phyloP scores from a whole-genome alignment of 495 filamentous ascomycete genomes.

The Neurospora sp. region DNA sequence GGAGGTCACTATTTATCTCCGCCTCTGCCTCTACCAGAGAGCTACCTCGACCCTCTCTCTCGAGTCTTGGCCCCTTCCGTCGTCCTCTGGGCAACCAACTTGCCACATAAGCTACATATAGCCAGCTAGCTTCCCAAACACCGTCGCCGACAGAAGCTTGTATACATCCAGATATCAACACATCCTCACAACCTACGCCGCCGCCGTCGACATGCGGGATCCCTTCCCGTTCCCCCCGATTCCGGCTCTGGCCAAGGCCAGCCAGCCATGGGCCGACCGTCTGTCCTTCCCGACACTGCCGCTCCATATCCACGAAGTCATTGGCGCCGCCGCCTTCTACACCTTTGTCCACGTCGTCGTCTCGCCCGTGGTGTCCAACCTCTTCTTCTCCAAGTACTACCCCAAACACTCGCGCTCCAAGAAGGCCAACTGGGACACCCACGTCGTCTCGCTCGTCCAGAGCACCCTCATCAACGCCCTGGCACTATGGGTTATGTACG shows the following conservation, averaged over 20 bases:
- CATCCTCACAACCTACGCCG: neutral
- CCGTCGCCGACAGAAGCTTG: neutral
- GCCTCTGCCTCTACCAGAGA: neutral
- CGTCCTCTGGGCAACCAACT: neutral
- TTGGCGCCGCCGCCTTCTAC: slow-evolving; percentile 67
- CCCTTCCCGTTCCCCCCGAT: slow-evolving; percentile 55
- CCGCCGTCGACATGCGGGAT: slow-evolving; percentile 47
- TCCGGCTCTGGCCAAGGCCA: slow-evolving; percentile 39
- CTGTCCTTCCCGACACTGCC: slow-evolving; percentile 60
- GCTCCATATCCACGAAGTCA: slow-evolving; percentile 81
- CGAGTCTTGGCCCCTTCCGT: neutral
- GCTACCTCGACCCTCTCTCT: neutral
- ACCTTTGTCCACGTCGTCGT: slow-evolving; percentile 60
- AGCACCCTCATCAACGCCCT: slow-evolving; percentile 63
- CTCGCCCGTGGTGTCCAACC: slow-evolving; percentile 62
- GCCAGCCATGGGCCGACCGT: slow-evolving; percentile 48
- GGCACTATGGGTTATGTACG: slow-evolving; percentile 75
- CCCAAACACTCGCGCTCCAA: slow-evolving; percentile 53
- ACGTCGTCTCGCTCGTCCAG: slow-evolving; percentile 89
- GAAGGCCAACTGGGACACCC: slow-evolving; percentile 89
- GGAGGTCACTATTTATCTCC: neutral
- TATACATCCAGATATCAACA: neutral
- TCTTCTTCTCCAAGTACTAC: slow-evolving; percentile 66
- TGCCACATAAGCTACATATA: neutral
- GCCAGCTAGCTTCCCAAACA: neutral